Conservation (phyloP, 495 filamentous ascomycete genomes). For the Neurospora africana region DNA sequence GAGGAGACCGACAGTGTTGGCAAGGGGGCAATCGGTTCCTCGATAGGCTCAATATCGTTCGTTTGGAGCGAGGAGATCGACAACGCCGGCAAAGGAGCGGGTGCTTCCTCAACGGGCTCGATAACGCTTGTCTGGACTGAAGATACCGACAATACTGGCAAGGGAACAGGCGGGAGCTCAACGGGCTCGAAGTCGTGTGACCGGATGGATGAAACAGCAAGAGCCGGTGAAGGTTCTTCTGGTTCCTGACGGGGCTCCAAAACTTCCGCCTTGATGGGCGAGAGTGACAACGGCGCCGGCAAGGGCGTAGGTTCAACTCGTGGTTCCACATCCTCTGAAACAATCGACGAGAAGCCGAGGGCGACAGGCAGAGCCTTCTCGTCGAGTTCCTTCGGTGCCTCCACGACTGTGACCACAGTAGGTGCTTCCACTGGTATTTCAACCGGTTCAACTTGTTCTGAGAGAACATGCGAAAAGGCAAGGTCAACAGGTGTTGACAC, state of each 20-base stretch:
- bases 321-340: constrained; percentile 16
- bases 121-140: constrained; percentile 21
- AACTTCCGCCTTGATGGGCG: constrained; percentile 16
- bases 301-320: constrained; percentile 5
- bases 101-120: constrained; percentile 16
- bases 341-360: constrained; percentile 13
- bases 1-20: constrained; percentile 14
- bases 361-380: constrained; percentile 1
- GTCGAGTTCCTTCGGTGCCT: background rate
- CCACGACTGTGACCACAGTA: constrained; percentile 1
- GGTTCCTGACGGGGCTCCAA: constrained; percentile 21
- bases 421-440: constrained; percentile 5
- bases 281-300: constrained; percentile 15
- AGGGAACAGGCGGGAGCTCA: background rate
- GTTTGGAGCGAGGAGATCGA: constrained; percentile 7
- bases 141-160: constrained; percentile 19
- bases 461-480: constrained; percentile 3
- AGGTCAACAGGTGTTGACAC: constrained; percentile 5
- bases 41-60: constrained; percentile 11
- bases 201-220: constrained; percentile 22
- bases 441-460: constrained; percentile 12
- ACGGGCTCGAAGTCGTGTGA: constrained; percentile 25
- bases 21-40: background rate
- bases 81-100: constrained; percentile 3
- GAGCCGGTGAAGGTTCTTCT: constrained; percentile 9